These are phyloP conservation scores for Colletotrichum orchidophilum DNA, from an alignment of 2,329 filamentous ascomycete genomes.

Conservation along the genomic window DNA sequence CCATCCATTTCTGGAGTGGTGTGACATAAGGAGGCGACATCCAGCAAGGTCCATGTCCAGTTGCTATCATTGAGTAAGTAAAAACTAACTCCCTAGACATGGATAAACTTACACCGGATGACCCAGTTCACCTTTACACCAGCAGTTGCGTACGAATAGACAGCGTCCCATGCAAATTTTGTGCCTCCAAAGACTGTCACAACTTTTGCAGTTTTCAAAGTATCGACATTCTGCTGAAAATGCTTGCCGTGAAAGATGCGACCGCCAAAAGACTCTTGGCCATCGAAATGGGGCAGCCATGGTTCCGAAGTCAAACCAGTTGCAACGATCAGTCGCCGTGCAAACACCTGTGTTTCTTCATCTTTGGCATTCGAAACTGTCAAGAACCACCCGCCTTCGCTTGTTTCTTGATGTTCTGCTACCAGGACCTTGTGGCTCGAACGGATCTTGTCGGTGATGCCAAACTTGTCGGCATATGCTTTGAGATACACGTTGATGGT, in stretches of 20 bases:
- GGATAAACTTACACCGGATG: constrained; percentile 55
- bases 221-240: constrained; percentile 51
- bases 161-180: constrained; percentile 73
- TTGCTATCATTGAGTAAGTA: constrained; percentile 37
- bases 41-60: constrained; percentile 67
- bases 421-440: constrained; percentile 50
- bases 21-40: constrained; percentile 70
- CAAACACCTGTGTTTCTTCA: constrained; percentile 41
- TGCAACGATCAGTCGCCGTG: constrained; percentile 62
- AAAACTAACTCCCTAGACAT: fast-evolving
- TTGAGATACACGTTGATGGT: constrained; percentile 58
- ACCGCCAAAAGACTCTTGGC: constrained; percentile 54
- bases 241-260: constrained; percentile 61
- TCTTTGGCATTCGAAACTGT: constrained; percentile 37
- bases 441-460: constrained; percentile 50
- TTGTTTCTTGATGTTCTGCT: constrained; percentile 50
- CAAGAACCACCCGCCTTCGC: constrained; percentile 53
- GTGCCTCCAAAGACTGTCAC: constrained; percentile 69
- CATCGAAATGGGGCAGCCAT: constrained; percentile 56
- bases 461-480: constrained; percentile 54
- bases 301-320: constrained; percentile 63
- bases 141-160: constrained; percentile 66
- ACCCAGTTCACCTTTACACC: constrained; percentile 68
- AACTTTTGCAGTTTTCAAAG: constrained; percentile 50
- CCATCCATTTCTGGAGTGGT: constrained; percentile 71